Conservation (phyloP, 2,329 filamentous ascomycete species). For the Monilinia vaccinii-corymbosi region DNA sequence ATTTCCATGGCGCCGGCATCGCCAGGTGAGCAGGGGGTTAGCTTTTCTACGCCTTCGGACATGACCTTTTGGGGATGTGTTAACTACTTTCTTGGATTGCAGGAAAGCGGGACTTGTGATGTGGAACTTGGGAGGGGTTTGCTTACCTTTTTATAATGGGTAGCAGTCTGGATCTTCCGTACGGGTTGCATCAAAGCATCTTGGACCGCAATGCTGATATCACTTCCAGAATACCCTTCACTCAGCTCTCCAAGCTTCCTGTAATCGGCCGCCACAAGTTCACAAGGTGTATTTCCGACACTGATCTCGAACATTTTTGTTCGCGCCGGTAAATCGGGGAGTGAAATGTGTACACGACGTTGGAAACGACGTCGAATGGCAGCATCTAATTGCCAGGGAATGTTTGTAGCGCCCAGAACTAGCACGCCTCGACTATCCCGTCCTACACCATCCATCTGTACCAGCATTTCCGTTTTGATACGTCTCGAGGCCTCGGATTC, state of each 20-base stretch:
- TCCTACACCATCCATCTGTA: constrained; percentile 98
- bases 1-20: constrained; percentile 82
- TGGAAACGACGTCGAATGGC: constrained; percentile 96
- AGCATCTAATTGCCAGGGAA: constrained; percentile 95
- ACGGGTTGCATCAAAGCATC: constrained; percentile 96
- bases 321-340: constrained; percentile 79
- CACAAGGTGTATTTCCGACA: constrained; percentile 86
- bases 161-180: constrained; percentile 91
- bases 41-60: constrained; percentile 55
- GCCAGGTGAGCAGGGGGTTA: constrained; percentile 91
- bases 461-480: constrained; percentile 97
- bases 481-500: constrained; percentile 94
- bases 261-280: constrained; percentile 69
- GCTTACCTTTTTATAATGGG: constrained; percentile 86
- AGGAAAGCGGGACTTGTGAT: background rate
- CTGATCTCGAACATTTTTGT: constrained; percentile 78
- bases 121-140: background rate
- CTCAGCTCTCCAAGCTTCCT: constrained; percentile 70
- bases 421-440: constrained; percentile 90
- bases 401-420: constrained; percentile 94
- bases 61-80: constrained; percentile 45
- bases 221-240: constrained; percentile 91
- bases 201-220: constrained; percentile 93
- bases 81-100: background rate
- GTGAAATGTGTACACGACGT: constrained; percentile 85